phyloP scores from a whole-genome alignment of 768 basidiomycete species.

The Krasilnikovozyma curviuscula region DNA sequence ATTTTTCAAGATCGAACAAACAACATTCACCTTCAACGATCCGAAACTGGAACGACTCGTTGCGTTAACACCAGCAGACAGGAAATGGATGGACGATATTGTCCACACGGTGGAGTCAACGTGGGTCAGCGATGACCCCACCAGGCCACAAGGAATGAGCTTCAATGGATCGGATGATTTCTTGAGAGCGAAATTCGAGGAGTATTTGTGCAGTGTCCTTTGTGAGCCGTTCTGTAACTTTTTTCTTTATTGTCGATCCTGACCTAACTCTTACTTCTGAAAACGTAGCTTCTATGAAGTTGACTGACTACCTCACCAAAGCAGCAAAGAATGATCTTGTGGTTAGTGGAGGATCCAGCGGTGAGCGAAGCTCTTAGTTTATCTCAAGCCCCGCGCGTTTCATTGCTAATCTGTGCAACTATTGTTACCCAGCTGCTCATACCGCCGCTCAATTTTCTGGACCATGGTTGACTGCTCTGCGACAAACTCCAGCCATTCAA shows the following conservation, averaged over 20 bases:
- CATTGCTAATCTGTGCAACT: too few relatives aligned
- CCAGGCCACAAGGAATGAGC: slow-evolving; percentile 41
- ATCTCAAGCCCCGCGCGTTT: not conserved
- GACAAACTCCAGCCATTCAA: slow-evolving; percentile 63
- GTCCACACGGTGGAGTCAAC: slow-evolving; percentile 31
- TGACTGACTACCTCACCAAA: slow-evolving; percentile 62
- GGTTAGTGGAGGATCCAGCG: not conserved
- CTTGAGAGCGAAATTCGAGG: slow-evolving; percentile 78
- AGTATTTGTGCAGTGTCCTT: slow-evolving; percentile 76
- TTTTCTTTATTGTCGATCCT: not conserved
- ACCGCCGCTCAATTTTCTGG: slow-evolving; percentile 65
- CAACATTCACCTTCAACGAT: slow-evolving; percentile 68
- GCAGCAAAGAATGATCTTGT: slow-evolving; percentile 32
- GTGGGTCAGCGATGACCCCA: slow-evolving; percentile 50
- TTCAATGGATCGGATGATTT: slow-evolving; percentile 96
- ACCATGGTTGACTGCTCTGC: slow-evolving; percentile 73
- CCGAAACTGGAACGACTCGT: slow-evolving; percentile 56
- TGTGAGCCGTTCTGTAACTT: slow-evolving; percentile 11
- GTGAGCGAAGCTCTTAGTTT: not conserved
- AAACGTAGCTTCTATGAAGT: slow-evolving; percentile 52
- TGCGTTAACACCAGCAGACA: slow-evolving; percentile 71
- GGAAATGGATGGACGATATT: slow-evolving; percentile 90
- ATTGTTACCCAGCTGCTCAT: slow-evolving; percentile 26
- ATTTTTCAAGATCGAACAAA: slow-evolving; percentile 53
- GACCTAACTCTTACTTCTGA: not conserved